Conservation (phyloP, 805 yeast species). For the Saccharomycopsis javanensis region DNA sequence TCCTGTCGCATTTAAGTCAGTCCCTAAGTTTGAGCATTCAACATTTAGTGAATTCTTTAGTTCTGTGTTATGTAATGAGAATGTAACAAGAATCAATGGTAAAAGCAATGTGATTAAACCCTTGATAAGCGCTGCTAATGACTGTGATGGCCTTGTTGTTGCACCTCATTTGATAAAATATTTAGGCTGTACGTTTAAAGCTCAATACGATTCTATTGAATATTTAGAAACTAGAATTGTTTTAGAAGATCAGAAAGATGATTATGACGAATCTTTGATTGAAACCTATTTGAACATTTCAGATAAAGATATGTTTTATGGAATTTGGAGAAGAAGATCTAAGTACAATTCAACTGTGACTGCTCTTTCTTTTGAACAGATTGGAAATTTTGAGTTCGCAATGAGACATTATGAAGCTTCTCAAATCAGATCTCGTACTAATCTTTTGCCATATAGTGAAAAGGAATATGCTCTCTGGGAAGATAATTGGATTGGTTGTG, state of each 20-base stretch:
- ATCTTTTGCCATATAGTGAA: slow-evolving; percentile 90
- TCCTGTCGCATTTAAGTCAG: slow-evolving; percentile 66
- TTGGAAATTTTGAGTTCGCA: slow-evolving; percentile 92
- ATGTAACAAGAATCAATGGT: slow-evolving; percentile 72
- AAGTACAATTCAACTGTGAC: slow-evolving; percentile 88
- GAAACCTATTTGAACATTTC: slow-evolving; percentile 82
- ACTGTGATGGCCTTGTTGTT: slow-evolving; percentile 60
- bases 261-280: slow-evolving; percentile 80
- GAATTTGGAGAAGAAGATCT: slow-evolving; percentile 94
- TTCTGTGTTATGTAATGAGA: slow-evolving; percentile 76
- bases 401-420: slow-evolving; percentile 92
- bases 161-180: slow-evolving; percentile 94
- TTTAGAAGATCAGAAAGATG: slow-evolving; percentile 37
- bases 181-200: slow-evolving; percentile 74
- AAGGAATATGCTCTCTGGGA: slow-evolving; percentile 96
- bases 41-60: slow-evolving; percentile 80
- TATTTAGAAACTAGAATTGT: slow-evolving; percentile 49
- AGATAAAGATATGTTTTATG: slow-evolving; percentile 96
- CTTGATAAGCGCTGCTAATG: slow-evolving; percentile 69
- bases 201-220: slow-evolving; percentile 85
- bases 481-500: slow-evolving; percentile 96
- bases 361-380: slow-evolving; percentile 88
- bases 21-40: slow-evolving; percentile 69
- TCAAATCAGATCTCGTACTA: slow-evolving; percentile 91
- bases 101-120: slow-evolving; percentile 84